Percentiles rank a stretch among this genome's conserved stretches.
These are phyloP conservation scores for Mucor velutinosus DNA, from an alignment of 371 early-diverging fungal genomes.

Conservation along the genomic window DNA sequence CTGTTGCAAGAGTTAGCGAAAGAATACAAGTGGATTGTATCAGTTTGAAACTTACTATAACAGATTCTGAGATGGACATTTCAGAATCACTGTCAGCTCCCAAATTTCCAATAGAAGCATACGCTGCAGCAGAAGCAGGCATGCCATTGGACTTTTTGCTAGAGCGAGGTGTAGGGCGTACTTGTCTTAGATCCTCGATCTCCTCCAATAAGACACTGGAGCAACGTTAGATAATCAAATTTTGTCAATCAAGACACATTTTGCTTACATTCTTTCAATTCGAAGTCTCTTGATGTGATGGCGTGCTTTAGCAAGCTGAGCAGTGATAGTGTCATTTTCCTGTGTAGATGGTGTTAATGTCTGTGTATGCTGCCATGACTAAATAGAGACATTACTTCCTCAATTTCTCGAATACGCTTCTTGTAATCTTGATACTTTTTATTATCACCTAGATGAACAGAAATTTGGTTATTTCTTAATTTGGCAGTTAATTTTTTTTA, in stretches of 20 bases:
- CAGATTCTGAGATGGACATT: constrained; percentile 25
- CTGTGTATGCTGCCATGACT: not conserved
- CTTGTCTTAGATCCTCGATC: constrained; percentile 18
- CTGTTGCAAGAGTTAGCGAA: not conserved
- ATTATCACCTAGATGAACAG: constrained; percentile 10
- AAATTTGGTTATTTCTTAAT: not conserved
- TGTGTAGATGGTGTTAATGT: not conserved
- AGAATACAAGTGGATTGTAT: no score
- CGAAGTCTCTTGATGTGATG: constrained; percentile 50
- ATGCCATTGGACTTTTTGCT: not conserved
- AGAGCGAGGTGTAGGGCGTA: not conserved
- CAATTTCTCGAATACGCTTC: constrained; percentile 62
- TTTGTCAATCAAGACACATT: not conserved
- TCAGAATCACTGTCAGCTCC: constrained; percentile 27
- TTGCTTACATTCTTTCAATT: constrained; percentile 49
- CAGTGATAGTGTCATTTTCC: constrained; percentile 24
- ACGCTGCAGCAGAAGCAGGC: not conserved
- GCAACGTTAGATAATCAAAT: not conserved
- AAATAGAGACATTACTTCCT: constrained; percentile 45
- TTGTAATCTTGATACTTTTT: constrained; percentile 61
- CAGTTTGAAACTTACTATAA: constrained; percentile 12
- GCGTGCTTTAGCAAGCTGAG: constrained; percentile 19
- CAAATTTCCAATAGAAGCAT: not conserved
- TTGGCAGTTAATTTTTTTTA: not conserved
- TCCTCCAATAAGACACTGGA: constrained; percentile 26